Evolutionary conservation across 768 basidiomycete species (phyloP).

Genomic region (Hysterangium stoloniferum): DNA sequence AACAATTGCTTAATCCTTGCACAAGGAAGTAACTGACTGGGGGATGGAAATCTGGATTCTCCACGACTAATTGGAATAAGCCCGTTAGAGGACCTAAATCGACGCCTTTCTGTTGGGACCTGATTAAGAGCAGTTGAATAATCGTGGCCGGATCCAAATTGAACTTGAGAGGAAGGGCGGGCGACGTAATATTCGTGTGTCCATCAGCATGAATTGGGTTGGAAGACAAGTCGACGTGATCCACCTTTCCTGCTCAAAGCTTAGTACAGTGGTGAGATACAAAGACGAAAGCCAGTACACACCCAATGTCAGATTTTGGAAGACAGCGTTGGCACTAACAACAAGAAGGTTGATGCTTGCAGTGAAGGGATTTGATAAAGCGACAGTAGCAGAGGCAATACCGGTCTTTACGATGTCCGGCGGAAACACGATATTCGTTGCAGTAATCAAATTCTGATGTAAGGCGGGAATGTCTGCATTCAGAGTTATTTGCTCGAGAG

Average conservation of each 20-base stretch:
- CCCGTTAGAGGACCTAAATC: slow-evolving; percentile 51
- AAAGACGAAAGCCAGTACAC: not conserved
- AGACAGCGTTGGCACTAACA: slow-evolving; percentile 46
- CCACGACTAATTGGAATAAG: slow-evolving; percentile 46
- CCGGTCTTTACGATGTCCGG: slow-evolving; percentile 53
- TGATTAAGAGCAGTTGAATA: slow-evolving; percentile 43
- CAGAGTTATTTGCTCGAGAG: slow-evolving; percentile 52
- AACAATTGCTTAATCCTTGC: not conserved
- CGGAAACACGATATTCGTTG: slow-evolving; percentile 52
- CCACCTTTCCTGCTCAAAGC: slow-evolving; percentile 32
- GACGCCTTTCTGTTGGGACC: slow-evolving; percentile 46
- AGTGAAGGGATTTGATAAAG: slow-evolving; percentile 61
- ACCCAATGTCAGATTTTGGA: slow-evolving; percentile 48
- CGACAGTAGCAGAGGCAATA: slow-evolving; percentile 49
- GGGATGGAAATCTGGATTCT: slow-evolving; percentile 43
- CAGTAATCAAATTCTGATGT: slow-evolving; percentile 51
- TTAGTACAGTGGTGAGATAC: not conserved
- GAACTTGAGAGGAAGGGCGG: slow-evolving; percentile 49
- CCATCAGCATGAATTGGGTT: slow-evolving; percentile 54
- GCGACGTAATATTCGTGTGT: slow-evolving; percentile 51
- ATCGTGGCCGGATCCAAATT: slow-evolving; percentile 58
- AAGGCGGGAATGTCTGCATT: slow-evolving; percentile 57
- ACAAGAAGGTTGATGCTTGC: slow-evolving; percentile 59
- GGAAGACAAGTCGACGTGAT: slow-evolving; percentile 44
- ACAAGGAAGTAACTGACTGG: slow-evolving; percentile 32